These are phyloP conservation scores for Nakazawaea holstii DNA, from an alignment of 805 yeast species.

Conservation along the genomic window DNA sequence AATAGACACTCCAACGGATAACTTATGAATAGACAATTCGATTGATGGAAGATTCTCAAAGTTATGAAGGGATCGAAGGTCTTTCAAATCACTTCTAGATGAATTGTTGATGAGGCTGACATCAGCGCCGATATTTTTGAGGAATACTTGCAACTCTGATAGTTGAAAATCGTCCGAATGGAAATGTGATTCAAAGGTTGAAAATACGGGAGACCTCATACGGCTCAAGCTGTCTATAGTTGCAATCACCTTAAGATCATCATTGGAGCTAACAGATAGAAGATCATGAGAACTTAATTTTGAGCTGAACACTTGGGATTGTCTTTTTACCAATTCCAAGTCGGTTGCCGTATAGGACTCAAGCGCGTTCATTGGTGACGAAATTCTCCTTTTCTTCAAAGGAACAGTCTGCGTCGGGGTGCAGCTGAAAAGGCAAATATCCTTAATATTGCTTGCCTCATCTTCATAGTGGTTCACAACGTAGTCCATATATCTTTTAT, in stretches of 20 bases:
- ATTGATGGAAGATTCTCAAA: background rate
- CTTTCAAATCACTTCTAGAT: background rate
- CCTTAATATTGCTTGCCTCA: background rate
- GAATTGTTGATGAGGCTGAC: background rate
- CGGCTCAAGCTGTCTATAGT: background rate
- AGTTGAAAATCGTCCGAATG: background rate
- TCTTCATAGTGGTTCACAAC: background rate
- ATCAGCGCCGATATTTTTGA: background rate
- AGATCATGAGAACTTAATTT: background rate
- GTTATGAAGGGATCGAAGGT: background rate
- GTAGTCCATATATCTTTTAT: constrained; percentile 2
- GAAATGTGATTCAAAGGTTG: background rate
- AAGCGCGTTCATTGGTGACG: background rate
- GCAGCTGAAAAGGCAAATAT: background rate
- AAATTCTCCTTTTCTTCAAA: background rate
- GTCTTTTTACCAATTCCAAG: background rate
- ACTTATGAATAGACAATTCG: background rate
- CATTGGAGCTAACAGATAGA: background rate
- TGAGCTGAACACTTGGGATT: background rate
- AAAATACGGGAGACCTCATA: background rate
- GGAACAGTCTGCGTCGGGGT: background rate
- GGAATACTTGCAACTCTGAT: background rate
- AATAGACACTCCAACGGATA: background rate
- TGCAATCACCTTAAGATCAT: background rate
- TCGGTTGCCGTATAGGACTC: background rate